Percentiles rank a stretch among this genome's conserved stretches.
Conservation (phyloP, 768 basidiomycete genomes). For the Podaxis sp. region DNA sequence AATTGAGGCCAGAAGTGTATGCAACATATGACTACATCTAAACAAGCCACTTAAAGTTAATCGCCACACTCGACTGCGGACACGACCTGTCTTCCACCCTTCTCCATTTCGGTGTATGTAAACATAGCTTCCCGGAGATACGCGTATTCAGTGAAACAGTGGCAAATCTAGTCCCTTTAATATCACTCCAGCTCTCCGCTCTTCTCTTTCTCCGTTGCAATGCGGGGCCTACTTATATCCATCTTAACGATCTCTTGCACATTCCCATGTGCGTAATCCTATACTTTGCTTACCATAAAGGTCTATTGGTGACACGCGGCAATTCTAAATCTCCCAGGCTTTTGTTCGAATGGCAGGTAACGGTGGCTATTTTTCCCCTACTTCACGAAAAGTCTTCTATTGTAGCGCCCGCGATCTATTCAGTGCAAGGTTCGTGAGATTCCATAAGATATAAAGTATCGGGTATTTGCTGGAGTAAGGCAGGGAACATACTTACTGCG, state of each 20-base stretch:
- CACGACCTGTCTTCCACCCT: background rate
- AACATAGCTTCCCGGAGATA: background rate
- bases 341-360: background rate
- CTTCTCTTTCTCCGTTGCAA: background rate
- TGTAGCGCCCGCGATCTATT: too few relatives aligned
- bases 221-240: background rate
- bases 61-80: background rate
- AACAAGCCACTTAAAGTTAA: background rate
- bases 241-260: background rate
- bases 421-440: too few relatives aligned
- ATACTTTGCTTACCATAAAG: background rate
- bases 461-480: background rate
- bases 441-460: background rate
- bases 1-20: background rate
- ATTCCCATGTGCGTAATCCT: background rate
- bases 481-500: background rate
- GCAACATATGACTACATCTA: background rate
- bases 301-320: background rate
- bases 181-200: background rate
- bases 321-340: background rate
- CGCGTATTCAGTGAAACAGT: background rate
- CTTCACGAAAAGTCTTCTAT: too few relatives aligned
- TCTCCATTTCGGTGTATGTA: background rate
- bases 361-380: too few relatives aligned
- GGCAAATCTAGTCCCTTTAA: background rate